A percentile compares a stretch with the other conserved stretches of the same genome.
Evolutionary conservation across 75 land plant genomes (phyloP).

Genomic region (Picea glauca): DNA sequence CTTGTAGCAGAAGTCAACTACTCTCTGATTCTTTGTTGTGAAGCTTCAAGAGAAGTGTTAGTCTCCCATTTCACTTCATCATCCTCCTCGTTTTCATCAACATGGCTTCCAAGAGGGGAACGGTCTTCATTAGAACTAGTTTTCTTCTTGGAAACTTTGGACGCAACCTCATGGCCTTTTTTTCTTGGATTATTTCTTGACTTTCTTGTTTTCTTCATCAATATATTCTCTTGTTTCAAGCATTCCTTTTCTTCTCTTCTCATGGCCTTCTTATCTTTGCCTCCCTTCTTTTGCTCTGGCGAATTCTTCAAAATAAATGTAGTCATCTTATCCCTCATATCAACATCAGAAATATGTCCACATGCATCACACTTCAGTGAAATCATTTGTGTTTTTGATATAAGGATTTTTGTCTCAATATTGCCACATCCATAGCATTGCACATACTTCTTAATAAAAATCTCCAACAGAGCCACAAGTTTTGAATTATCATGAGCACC

Average conservation of each 20-base stretch:
- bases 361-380: too few relatives aligned
- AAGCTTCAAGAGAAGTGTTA: constrained; percentile 83
- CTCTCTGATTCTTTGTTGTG: constrained; percentile 67
- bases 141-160: constrained; percentile 41
- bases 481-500: too few relatives aligned
- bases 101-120: constrained; percentile 62
- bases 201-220: constrained; percentile 80
- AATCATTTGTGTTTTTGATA: too few relatives aligned
- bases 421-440: too few relatives aligned
- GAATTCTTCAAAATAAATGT: too few relatives aligned
- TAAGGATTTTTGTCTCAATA: too few relatives aligned
- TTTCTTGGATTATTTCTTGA: constrained; percentile 63
- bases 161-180: constrained; percentile 18
- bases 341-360: too few relatives aligned
- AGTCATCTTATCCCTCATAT: too few relatives aligned
- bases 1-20: constrained; percentile 84
- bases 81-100: constrained; percentile 58
- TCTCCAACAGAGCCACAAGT: too few relatives aligned
- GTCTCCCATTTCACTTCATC: constrained; percentile 92
- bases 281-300: too few relatives aligned
- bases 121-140: constrained; percentile 60
- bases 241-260: constrained; percentile 84
- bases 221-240: constrained; percentile 83
- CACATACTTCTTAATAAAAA: too few relatives aligned
- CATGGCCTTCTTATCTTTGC: too few relatives aligned